Base-by-base conservation (phyloP, 768 basidiomycete species). In the Termitomyces sp. region DNA sequence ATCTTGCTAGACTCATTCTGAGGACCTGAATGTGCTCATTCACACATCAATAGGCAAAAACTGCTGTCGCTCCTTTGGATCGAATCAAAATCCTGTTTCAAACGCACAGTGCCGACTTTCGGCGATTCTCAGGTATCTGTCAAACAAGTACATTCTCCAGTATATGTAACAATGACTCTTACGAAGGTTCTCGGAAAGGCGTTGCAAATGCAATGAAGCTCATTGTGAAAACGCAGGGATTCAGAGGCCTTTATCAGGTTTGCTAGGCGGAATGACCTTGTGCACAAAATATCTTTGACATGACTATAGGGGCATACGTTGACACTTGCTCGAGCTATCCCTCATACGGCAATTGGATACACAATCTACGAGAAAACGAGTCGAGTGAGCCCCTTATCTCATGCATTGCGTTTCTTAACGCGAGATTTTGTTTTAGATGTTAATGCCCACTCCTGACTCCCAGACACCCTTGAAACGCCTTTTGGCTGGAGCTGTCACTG, bases 1-100 rank as follows among this genome's bases (percentile, higher is more conserved):
- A 55, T 20, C 39, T 26, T 31, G 18, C 34, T n/a, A 36, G 43
- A 36, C 22, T 55, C 7, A 26, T 55, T 36, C 24, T 26, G 22
- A 36, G 49, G 34, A 18, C 16, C 4, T 37, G 49, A 49, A 34
- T 49, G 32, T 29, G 24, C 34, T 55, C 53, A 39, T 34, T 39
- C 24, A 14, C 34, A 39, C 34, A 18, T 24, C 20, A 44, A 27
- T 29, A 50, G 55, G 55, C 55, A 12, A 57, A 57, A 18, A 50
- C 56, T 49, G 55, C 47, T 32, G 55, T 56, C 13, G 46, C 56
- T 31, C 56, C 56, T 34, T 43, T 57, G 13, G 56, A 57, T 48
- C 27, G 56, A 49, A 43, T 57, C 39, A 57, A 50, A 22, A 57
- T 57, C 5, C 14, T 57, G 32, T 57, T 57, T 34, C 48, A 50